Conservation (phyloP, 2,329 filamentous ascomycete genomes). For the Calonectria multiphialidica region DNA sequence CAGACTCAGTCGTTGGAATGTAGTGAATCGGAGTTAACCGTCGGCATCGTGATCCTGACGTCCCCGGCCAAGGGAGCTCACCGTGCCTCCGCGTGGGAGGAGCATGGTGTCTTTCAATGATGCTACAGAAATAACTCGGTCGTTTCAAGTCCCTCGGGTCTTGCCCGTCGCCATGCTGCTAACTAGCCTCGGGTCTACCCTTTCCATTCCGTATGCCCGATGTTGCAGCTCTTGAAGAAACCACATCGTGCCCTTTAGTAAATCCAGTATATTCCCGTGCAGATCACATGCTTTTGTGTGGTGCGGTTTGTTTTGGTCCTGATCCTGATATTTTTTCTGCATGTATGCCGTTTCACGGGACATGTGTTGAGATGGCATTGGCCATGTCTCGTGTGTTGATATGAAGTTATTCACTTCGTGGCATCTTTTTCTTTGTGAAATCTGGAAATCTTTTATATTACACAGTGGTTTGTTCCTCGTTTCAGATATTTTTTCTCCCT, state of each 20-base stretch:
- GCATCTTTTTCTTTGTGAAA: not conserved
- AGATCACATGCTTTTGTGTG: not conserved
- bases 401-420: no score
- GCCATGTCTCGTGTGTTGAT: not conserved
- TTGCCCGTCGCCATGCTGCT: no score
- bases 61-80: not conserved
- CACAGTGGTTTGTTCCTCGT: no score
- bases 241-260: not conserved
- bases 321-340: no score
- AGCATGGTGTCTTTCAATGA: not conserved
- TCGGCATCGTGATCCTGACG: not conserved
- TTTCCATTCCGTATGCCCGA: not conserved
- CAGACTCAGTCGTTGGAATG: conserved; percentile 19
- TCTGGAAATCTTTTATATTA: no score
- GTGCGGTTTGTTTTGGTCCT: not conserved
- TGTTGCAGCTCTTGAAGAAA: not conserved
- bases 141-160: not conserved
- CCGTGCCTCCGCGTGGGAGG: not conserved
- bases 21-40: not conserved
- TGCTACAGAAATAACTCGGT: not conserved
- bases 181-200: not conserved
- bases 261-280: no score
- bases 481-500: no score
- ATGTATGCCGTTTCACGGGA: no score
- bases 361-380: not conserved